Conservation (phyloP, 106 monocot genomes). For the Phalaenopsis aphrodite region DNA sequence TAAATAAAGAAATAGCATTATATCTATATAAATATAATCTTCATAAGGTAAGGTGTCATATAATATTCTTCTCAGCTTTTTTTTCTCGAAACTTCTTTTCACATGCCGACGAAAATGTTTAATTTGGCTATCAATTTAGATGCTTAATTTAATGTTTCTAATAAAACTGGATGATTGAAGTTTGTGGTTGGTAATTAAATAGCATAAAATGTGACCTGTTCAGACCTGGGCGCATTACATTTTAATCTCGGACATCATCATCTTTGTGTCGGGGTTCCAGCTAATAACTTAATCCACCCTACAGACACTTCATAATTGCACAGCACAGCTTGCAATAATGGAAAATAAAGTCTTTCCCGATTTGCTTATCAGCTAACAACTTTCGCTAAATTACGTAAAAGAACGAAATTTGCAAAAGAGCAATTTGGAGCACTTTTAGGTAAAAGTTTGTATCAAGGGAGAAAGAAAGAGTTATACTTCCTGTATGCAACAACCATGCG, state of each 20-base stretch:
- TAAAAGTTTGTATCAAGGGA: background rate
- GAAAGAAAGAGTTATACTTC: background rate
- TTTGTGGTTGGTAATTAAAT: background rate
- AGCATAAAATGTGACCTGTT: background rate
- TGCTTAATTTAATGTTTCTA: background rate
- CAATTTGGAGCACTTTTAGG: conserved; percentile 1
- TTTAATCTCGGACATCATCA: background rate
- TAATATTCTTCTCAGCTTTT: background rate
- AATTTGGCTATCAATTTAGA: background rate
- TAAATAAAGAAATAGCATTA: background rate
- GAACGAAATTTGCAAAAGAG: background rate
- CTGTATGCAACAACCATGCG: background rate
- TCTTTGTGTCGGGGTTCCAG: background rate
- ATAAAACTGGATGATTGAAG: background rate
- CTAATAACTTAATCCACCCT: background rate
- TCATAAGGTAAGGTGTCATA: background rate
- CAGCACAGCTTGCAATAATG: background rate
- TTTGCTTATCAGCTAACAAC: too few species aligned
- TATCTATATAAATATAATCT: background rate
- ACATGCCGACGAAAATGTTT: background rate
- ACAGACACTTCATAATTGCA: background rate
- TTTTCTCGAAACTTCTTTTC: background rate
- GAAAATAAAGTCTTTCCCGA: too few species aligned
- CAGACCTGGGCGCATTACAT: background rate
- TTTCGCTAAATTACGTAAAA: too few species aligned